These are phyloP conservation scores for Stenogyne calaminthoides DNA, from an alignment of 305 asterid species.

Conservation along the genomic window DNA sequence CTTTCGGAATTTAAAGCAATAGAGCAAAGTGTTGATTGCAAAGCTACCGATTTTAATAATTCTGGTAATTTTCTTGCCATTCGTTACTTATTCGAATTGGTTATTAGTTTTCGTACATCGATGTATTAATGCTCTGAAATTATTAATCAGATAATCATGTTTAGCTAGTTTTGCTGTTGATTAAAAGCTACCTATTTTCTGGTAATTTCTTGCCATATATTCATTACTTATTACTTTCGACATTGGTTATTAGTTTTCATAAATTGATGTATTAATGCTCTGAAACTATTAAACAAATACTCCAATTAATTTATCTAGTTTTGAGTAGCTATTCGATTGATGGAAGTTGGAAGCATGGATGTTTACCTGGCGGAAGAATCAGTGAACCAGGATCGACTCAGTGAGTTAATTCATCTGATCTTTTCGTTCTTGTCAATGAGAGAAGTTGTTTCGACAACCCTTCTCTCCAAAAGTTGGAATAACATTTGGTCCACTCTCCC, in stretches of 20 bases:
- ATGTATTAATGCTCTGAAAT: neutral
- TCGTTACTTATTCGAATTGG: neutral
- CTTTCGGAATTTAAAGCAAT: too few species aligned
- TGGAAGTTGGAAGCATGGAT: too few species aligned
- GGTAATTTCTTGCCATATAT: neutral
- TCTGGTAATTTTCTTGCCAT: neutral
- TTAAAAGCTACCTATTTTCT: too few species aligned
- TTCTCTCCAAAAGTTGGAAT: too few species aligned
- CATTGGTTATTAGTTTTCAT: neutral
- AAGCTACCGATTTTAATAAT: neutral
- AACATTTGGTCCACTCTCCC: too few species aligned
- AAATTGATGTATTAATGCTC: neutral
- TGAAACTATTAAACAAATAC: neutral
- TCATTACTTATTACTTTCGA: neutral
- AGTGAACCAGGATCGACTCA: slow-evolving; percentile 1
- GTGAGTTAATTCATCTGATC: slow-evolving; percentile 4
- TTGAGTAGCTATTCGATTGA: neutral
- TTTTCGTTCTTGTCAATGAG: neutral
- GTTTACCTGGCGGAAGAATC: too few species aligned
- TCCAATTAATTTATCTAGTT: too few species aligned
- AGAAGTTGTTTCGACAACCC: too few species aligned
- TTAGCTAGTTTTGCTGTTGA: neutral
- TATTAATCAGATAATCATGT: neutral
- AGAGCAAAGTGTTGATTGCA: neutral
- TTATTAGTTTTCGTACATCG: neutral